These are phyloP conservation scores for Avena sativa DNA, from an alignment of 176 grass and related monocot genomes.

Conservation along the genomic window DNA sequence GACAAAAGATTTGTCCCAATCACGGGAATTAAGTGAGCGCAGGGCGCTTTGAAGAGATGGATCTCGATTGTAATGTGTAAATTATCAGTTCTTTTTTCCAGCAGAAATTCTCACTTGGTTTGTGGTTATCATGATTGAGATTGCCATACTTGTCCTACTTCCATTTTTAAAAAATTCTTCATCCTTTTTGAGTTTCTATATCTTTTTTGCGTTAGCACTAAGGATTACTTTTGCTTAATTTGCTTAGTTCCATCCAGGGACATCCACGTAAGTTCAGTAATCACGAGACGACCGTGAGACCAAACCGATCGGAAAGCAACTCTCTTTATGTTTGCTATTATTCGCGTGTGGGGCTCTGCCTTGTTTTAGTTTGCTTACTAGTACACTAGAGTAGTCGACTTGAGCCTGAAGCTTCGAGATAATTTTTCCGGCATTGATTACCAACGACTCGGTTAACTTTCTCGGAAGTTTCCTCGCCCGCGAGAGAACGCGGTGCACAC, in stretches of 20 bases:
- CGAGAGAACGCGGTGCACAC: no score
- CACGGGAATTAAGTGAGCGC: not conserved
- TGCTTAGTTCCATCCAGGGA: conserved; percentile 2
- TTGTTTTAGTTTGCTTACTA: no score
- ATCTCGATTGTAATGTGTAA: not conserved
- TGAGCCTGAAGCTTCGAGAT: no score
- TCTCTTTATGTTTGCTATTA: conserved; percentile 13
- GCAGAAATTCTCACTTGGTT: not conserved
- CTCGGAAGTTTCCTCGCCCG: no score
- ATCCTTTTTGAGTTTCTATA: not conserved
- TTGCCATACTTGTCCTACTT: not conserved
- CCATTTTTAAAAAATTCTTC: no score
- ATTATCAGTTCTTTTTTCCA: not conserved
- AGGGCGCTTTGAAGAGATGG: no score
- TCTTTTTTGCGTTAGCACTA: not conserved
- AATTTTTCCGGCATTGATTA: no score
- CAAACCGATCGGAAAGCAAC: conserved; percentile 44
- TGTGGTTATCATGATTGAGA: not conserved
- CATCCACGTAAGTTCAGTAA: conserved; percentile 27
- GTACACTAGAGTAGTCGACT: no score
- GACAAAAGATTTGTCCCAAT: no score
- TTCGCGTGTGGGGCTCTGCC: not conserved
- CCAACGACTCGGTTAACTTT: no score
- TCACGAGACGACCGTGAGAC: conserved; percentile 43
- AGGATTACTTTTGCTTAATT: not conserved